Percentiles rank a stretch among this genome's conserved stretches.
These are phyloP conservation scores for Clavariopsis aquatica DNA, from an alignment of 495 filamentous ascomycete genomes.

Conservation along the genomic window DNA sequence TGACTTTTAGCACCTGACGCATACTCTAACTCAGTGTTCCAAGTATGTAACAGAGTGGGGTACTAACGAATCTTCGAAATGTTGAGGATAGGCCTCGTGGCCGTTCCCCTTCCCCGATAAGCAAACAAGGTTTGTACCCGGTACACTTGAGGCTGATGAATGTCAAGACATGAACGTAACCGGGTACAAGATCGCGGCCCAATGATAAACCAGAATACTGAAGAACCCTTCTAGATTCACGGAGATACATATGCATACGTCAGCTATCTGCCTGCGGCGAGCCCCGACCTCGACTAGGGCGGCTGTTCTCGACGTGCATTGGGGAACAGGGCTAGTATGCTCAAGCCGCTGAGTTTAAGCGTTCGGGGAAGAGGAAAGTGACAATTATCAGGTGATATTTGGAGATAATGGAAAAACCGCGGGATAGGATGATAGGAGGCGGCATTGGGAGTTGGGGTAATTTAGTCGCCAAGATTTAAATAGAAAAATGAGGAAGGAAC, in stretches of 20 bases:
- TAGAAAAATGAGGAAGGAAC: background rate
- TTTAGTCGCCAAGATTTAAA: background rate
- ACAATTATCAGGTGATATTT: background rate
- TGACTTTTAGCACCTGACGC: background rate
- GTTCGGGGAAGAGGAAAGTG: background rate
- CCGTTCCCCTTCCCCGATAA: background rate
- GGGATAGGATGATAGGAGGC: background rate
- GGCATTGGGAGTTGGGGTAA: background rate
- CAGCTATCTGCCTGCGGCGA: background rate
- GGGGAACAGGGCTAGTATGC: background rate
- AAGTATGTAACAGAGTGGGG: background rate
- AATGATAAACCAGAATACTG: background rate
- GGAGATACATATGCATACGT: background rate
- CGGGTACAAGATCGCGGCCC: background rate
- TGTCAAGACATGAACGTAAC: background rate
- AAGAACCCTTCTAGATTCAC: background rate
- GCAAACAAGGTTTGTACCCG: background rate
- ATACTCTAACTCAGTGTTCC: background rate
- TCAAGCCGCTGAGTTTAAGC: background rate
- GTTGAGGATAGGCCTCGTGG: background rate
- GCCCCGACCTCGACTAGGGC: background rate
- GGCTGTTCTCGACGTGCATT: background rate
- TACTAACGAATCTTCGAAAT: background rate
- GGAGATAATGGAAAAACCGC: background rate
- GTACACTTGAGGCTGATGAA: constrained; percentile 1